phyloP scores from a whole-genome alignment of 805 yeast species.

The Metschnikowia matae region DNA sequence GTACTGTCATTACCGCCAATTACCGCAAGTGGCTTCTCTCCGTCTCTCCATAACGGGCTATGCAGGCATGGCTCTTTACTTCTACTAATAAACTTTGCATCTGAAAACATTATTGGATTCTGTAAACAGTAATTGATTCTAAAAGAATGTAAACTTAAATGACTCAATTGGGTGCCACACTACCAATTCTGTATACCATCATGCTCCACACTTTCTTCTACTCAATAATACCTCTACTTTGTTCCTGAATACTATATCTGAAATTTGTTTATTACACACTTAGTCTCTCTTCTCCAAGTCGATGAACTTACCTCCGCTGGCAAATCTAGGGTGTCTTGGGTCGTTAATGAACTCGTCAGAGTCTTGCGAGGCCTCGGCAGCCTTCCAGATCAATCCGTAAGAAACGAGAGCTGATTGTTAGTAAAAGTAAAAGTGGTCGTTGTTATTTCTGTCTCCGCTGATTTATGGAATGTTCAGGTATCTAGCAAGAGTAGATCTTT shows the following conservation, averaged over 20 bases:
- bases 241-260: too few relatives aligned
- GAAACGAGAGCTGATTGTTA: constrained; percentile 51
- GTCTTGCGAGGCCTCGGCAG: constrained; percentile 63
- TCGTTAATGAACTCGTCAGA: constrained; percentile 83
- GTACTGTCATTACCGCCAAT: constrained; percentile 16
- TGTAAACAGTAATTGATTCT: background rate
- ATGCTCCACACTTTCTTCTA: too few relatives aligned
- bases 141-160: background rate
- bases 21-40: constrained; percentile 22
- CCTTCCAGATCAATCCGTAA: constrained; percentile 67
- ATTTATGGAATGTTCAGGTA: too few relatives aligned
- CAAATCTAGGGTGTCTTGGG: constrained; percentile 94
- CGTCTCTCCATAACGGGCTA: constrained; percentile 13
- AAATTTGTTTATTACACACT: background rate
- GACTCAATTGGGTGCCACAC: too few relatives aligned
- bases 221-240: too few relatives aligned
- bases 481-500: too few relatives aligned
- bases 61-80: constrained; percentile 1
- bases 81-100: background rate
- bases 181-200: too few relatives aligned
- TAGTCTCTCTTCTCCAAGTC: constrained; percentile 28
- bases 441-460: too few relatives aligned
- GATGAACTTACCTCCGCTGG: constrained; percentile 42
- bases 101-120: background rate
- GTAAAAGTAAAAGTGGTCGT: background rate